These are phyloP conservation scores for Pichia occidentalis DNA, from an alignment of 805 yeast species.

Conservation along the genomic window DNA sequence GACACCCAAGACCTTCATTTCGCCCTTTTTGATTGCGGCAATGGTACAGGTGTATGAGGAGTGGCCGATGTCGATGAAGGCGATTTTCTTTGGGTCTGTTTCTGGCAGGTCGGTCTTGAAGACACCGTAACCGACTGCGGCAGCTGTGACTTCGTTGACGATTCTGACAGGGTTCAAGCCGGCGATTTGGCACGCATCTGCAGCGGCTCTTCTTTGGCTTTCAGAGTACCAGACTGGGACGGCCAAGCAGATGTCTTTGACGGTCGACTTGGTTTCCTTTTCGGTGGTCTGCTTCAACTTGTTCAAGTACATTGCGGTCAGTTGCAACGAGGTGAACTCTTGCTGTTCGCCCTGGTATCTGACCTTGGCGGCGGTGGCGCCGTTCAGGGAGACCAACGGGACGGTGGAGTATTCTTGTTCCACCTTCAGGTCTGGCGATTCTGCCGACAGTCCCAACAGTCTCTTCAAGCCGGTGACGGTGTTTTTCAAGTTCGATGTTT, in stretches of 20 bases:
- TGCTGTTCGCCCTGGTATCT: constrained; percentile 72
- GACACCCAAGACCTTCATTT: constrained; percentile 84
- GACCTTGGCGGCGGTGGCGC: constrained; percentile 79
- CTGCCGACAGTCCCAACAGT: constrained; percentile 69
- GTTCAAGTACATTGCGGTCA: constrained; percentile 90
- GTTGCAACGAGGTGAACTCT: constrained; percentile 80
- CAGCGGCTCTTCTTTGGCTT: constrained; percentile 90
- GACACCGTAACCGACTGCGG: constrained; percentile 98
- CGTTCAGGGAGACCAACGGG: constrained; percentile 64
- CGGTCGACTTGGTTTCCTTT: constrained; percentile 74
- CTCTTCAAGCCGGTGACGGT: constrained; percentile 94
- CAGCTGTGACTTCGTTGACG: constrained; percentile 96
- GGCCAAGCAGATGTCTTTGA: constrained; percentile 85
- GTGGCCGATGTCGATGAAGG: constrained; percentile 95
- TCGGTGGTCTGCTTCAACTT: constrained; percentile 77
- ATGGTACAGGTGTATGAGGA: constrained; percentile 87
- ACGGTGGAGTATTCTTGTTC: constrained; percentile 74
- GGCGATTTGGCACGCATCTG: constrained; percentile 93
- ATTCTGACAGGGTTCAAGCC: constrained; percentile 97
- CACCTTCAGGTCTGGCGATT: constrained; percentile 67
- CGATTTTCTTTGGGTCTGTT: constrained; percentile 83
- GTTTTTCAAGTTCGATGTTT: constrained; percentile 92
- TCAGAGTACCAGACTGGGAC: constrained; percentile 98
- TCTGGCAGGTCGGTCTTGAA: constrained; percentile 96
- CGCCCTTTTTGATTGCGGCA: constrained; percentile 92